These are phyloP conservation scores for Fusarium agapanthi DNA, from an alignment of 2,329 filamentous ascomycete genomes.

Conservation along the genomic window DNA sequence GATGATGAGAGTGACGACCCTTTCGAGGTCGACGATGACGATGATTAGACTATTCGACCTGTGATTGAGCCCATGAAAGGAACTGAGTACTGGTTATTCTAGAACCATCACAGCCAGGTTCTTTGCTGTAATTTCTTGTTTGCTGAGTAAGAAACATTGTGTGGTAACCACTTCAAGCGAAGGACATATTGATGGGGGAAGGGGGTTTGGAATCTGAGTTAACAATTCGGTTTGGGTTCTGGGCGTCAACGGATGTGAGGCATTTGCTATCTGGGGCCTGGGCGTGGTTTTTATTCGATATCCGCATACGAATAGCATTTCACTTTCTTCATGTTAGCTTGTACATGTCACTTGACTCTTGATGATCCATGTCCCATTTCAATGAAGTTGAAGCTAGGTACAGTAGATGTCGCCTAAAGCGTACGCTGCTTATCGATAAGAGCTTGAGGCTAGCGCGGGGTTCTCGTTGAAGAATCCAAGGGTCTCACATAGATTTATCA, in stretches of 20 bases:
- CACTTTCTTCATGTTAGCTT: background rate
- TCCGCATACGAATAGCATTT: constrained; percentile 2
- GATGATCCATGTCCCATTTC: background rate
- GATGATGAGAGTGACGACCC: constrained; percentile 53
- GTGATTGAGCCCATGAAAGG: background rate
- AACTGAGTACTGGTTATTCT: constrained; percentile 4
- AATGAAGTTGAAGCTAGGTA: background rate
- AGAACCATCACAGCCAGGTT: background rate
- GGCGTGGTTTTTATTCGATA: constrained; percentile 21
- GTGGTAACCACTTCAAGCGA: background rate
- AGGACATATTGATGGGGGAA: background rate
- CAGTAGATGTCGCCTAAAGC: background rate
- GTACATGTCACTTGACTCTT: background rate
- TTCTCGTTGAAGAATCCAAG: constrained; percentile 8
- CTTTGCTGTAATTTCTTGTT: constrained; percentile 8
- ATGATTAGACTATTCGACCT: constrained; percentile 39
- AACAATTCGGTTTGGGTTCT: constrained; percentile 5
- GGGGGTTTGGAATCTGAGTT: background rate
- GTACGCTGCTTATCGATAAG: constrained; percentile 36
- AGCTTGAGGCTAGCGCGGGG: constrained; percentile 32
- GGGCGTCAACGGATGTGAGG: constrained; percentile 25
- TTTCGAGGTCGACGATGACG: constrained; percentile 58
- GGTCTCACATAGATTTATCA: constrained; percentile 30
- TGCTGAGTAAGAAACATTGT: constrained; percentile 12
- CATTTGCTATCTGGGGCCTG: constrained; percentile 8